Base-by-base conservation (phyloP, 306 rosid genomes). In the Luffa acutangula region DNA sequence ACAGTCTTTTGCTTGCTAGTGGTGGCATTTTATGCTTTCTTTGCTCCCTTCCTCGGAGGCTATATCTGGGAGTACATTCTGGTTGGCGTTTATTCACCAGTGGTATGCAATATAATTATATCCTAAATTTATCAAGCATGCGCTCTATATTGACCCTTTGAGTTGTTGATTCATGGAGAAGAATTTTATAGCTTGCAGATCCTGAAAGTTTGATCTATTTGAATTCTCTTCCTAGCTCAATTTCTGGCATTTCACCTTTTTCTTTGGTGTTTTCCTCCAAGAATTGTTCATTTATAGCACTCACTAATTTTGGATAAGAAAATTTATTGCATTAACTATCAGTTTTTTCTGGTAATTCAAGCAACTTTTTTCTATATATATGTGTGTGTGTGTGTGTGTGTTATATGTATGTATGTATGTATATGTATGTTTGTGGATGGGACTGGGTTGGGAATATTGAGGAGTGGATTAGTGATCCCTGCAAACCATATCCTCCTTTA, bases 41-140 rank as follows among this genome's bases (percentile, higher is more conserved):
- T 93, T 80, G 97, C 97, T 54, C 98, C 98, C 80, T 93, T 93
- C 87, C 86, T 91, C 43, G 98, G 98, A 85, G 97, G 93, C n/a
- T 90, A 52, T 42, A 81, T 89, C 73, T 89, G 91, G 95, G 97
- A 90, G 85, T 91, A 93, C 83, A 77, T 83, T 82, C 82, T 91
- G 85, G 80, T 91, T 63, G 97, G 85, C 72, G 76, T 71, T 79
- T 93, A 93, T 88, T 91, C 98, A 75, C 97, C 97, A 7, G 93
- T 91, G 95, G 98, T 93, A 87, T 48, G 93, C 75, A 52, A 85
- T n/a, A 33, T 80, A 25, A 34, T 85, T 37, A 25, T 25, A 25
- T 25, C 31, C 31, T 25, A 4, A 53, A 17, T 39, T 9, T 39
- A 15, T 41, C 49, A 66, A 8, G 31, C 5, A 18, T 67, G 74